Evolutionary conservation across 306 rosid species (phyloP), one percentile per base, ranked within the genome.

Genomic region (Dalbergia cochinchinensis): DNA sequence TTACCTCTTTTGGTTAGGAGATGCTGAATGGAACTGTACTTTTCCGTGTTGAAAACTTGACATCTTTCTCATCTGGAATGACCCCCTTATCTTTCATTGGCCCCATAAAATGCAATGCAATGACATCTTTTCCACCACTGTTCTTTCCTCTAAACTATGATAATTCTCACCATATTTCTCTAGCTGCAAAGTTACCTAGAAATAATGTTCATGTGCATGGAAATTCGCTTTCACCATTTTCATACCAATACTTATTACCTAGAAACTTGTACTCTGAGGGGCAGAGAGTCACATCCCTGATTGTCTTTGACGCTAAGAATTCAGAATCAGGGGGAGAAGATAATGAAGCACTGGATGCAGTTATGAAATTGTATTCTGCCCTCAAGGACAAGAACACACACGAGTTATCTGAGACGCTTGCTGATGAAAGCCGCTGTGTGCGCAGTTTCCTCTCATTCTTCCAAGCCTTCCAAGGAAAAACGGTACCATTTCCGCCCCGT

Each of bases 381-480:
- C 79, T 88, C 76, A 86, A 86, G 76, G 86, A 83, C 82, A 86
- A 88, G 76, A 78, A 77, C 55, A 63, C 55, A 5, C 55, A 44
- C 3, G 79, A 85, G 51, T 82, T 92, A 39, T 78, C 97, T 7
- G 88, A 87, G 1, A 74, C 83, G 1, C 80, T 83, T 22, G 85
- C 81, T 7, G 88, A 91, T 66, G 93, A 90, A 82, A 77, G 85
- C 71, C 80, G 59, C 11, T 69, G 79, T 69, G 81, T 73, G 9
- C 54, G 76, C 87, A 83, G 90, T 77, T 89, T 89, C 53, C 57
- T 80, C 69, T 77, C 91, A 7, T 79, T 75, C 75, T 81, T 89
- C 72, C 82, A 75, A 55, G 19, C 85, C 74, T 84, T 88, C 58
- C 87, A 66, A 66, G 88, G 92, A 50, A 89, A 84, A 76, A 68